Evolutionary conservation across 2,329 filamentous ascomycete genomes (phyloP).

Genomic region (Diaporthe caulivora): DNA sequence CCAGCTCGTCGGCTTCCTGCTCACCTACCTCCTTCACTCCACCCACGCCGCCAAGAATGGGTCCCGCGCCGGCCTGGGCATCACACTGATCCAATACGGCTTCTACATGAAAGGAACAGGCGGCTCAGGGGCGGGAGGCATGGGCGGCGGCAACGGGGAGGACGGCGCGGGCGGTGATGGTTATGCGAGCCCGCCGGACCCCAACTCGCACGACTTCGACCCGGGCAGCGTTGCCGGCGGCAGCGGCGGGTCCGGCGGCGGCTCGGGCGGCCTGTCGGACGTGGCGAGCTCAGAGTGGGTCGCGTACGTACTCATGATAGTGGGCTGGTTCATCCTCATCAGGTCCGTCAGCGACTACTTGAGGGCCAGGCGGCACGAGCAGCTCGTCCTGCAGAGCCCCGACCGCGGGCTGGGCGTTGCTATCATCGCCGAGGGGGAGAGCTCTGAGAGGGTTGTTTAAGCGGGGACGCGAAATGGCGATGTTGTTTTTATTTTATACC

Average conservation of each 20-base stretch:
- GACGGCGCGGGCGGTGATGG: constrained; percentile 61
- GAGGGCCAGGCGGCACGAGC: constrained; percentile 88
- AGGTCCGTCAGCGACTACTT: constrained; percentile 93
- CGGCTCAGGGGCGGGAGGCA: constrained; percentile 51
- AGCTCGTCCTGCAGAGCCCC: constrained; percentile 91
- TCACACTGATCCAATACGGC: constrained; percentile 95
- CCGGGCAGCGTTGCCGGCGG: constrained; percentile 71
- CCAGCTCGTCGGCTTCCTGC: constrained; percentile 94
- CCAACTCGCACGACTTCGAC: constrained; percentile 91
- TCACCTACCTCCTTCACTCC: constrained; percentile 97
- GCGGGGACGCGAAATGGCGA: neutral
- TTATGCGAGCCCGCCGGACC: constrained; percentile 82
- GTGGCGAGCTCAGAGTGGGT: constrained; percentile 87
- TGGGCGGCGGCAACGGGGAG: constrained; percentile 47
- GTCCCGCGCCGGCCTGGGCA: constrained; percentile 91
- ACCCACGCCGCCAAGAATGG: constrained; percentile 99
- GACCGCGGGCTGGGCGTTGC: constrained; percentile 87
- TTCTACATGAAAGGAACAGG: constrained; percentile 87
- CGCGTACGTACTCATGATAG: constrained; percentile 93
- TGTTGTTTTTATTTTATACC: neutral
- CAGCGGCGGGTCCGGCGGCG: constrained; percentile 48
- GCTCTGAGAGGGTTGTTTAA: constrained; percentile 80
- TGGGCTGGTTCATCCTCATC: constrained; percentile 98
- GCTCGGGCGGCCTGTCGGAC: constrained; percentile 60
- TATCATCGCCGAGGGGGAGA: constrained; percentile 88